phyloP scores from a whole-genome alignment of 2,329 filamentous ascomycete species.

The Xylaria sp. region DNA sequence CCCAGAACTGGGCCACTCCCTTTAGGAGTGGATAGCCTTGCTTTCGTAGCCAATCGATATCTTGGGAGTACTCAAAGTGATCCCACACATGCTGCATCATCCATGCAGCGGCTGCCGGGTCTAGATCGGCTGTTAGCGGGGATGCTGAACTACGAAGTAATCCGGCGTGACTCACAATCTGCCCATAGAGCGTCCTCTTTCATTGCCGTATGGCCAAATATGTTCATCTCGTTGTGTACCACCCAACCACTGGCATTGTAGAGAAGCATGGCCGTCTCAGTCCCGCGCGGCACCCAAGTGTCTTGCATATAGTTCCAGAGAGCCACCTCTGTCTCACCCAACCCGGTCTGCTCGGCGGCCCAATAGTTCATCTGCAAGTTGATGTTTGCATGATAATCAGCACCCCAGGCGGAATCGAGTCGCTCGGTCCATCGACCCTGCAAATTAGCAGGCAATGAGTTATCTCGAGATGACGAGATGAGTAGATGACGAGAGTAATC shows the following conservation, averaged over 20 bases:
- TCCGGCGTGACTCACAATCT: constrained; percentile 39
- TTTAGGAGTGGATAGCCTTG: constrained; percentile 66
- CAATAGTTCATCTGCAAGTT: constrained; percentile 73
- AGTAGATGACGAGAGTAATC: constrained; percentile 65
- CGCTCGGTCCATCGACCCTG: constrained; percentile 65
- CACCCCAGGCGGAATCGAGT: constrained; percentile 59
- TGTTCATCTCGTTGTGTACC: constrained; percentile 67
- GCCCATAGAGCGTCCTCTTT: constrained; percentile 50
- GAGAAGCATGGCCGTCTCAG: constrained; percentile 62
- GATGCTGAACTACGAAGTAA: background rate
- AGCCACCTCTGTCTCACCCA: constrained; percentile 57
- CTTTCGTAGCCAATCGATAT: constrained; percentile 58
- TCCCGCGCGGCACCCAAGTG: constrained; percentile 64
- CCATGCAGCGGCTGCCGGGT: constrained; percentile 64
- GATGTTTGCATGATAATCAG: constrained; percentile 69
- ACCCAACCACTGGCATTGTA: constrained; percentile 68
- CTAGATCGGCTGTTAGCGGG: constrained; percentile 22
- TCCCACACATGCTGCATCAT: constrained; percentile 71
- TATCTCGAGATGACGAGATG: constrained; percentile 63
- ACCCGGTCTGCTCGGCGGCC: constrained; percentile 63
- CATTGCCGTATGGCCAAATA: constrained; percentile 65
- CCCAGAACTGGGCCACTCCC: constrained; percentile 65
- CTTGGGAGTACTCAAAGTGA: constrained; percentile 64
- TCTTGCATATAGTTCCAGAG: constrained; percentile 65
- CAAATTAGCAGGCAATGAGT: constrained; percentile 65